Percentiles rank a stretch among this genome's conserved stretches.
Evolutionary conservation across 768 basidiomycete species (phyloP).

Genomic region (Mycena rosella): DNA sequence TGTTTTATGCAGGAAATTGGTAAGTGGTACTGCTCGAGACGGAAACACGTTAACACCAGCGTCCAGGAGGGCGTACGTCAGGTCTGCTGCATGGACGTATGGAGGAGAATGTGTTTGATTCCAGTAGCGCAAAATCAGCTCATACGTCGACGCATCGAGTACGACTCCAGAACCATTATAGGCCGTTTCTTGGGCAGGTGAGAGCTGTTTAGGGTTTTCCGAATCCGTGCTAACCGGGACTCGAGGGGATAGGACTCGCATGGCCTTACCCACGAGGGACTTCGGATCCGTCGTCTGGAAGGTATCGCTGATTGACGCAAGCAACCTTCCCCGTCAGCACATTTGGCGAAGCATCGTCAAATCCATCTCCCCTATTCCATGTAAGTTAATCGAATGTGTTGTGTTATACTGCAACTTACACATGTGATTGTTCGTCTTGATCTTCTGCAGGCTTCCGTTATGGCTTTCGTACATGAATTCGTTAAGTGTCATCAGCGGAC

Average conservation of each 20-base stretch:
- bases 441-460: conserved; percentile 31
- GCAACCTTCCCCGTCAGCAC: conserved; percentile 1
- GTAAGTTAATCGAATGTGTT: conserved; percentile 1
- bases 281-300: not conserved
- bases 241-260: conserved; percentile 2
- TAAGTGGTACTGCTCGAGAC: conserved; percentile 5
- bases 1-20: conserved; percentile 16
- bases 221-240: not conserved
- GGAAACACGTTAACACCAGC: conserved; percentile 9
- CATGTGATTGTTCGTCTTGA: no score
- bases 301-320: conserved; percentile 1
- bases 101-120: conserved; percentile 3
- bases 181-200: conserved; percentile 5
- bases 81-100: conserved; percentile 2
- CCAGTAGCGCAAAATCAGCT: conserved; percentile 13
- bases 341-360: conserved; percentile 13
- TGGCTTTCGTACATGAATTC: conserved; percentile 33
- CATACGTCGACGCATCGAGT: not conserved
- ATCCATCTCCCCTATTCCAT: not conserved
- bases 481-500: conserved; percentile 29
- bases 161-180: not conserved
- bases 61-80: conserved; percentile 3
- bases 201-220: not conserved
- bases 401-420: conserved; percentile 6
- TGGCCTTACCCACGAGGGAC: not conserved